Evolutionary conservation across 2,329 filamentous ascomycete genomes (phyloP).

Genomic region (Talaromyces sp.): DNA sequence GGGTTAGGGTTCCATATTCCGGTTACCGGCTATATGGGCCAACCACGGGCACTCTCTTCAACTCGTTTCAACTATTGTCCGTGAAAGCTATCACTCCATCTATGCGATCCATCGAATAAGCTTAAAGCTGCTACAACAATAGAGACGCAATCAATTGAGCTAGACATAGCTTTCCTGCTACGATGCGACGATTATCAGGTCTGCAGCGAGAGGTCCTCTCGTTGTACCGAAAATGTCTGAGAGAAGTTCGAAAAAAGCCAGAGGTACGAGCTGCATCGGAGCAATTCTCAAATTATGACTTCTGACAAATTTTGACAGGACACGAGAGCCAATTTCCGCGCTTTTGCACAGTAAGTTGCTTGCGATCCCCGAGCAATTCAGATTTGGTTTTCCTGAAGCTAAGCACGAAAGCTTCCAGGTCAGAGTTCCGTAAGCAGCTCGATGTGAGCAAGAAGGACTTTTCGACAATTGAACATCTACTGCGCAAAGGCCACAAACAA

Average conservation of each 20-base stretch:
- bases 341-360: conserved; percentile 40
- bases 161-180: background rate
- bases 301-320: conserved; percentile 30
- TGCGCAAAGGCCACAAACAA: conserved; percentile 77
- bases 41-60: background rate
- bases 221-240: conserved; percentile 81
- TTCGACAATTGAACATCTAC: conserved; percentile 74
- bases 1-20: background rate
- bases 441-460: conserved; percentile 79
- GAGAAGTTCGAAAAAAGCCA: conserved; percentile 78
- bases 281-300: background rate
- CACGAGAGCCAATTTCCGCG: conserved; percentile 40
- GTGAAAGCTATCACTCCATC: background rate
- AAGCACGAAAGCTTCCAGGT: conserved; percentile 43
- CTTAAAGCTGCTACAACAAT: background rate
- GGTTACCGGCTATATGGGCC: background rate
- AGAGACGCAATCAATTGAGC: background rate
- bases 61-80: background rate
- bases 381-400: conserved; percentile 14
- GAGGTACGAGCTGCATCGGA: conserved; percentile 48
- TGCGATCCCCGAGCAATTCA: background rate
- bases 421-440: conserved; percentile 72
- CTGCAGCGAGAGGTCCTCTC: conserved; percentile 85
- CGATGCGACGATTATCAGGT: conserved; percentile 62
- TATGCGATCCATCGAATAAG: background rate